Conservation (phyloP, 75 land plant species). For the Larix kaempferi region DNA sequence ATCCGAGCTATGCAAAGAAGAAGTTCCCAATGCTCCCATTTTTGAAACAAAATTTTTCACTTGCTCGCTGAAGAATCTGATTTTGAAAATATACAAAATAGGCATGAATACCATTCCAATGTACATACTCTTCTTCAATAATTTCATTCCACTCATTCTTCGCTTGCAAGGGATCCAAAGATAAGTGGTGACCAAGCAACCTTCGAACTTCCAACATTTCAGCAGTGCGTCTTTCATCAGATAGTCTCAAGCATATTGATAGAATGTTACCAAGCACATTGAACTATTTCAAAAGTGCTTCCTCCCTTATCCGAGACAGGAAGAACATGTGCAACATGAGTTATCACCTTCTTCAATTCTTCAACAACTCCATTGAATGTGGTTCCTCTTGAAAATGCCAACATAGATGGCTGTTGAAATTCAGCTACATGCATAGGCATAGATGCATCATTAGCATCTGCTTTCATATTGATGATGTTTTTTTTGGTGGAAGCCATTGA, state of each 20-base stretch:
- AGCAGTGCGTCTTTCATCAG: constrained; percentile 85
- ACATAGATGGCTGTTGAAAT: no score
- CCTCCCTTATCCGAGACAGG: constrained; percentile 99
- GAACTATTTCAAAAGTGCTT: constrained; percentile 97
- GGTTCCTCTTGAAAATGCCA: constrained; percentile 41
- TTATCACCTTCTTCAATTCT: constrained; percentile 90
- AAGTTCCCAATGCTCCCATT: no score
- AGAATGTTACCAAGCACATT: constrained; percentile 97
- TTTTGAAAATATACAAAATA: no score
- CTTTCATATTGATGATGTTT: no score
- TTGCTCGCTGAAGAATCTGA: no score
- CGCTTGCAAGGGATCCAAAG: constrained; percentile 63
- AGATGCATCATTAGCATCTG: no score
- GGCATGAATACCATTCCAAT: no score
- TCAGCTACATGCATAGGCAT: no score
- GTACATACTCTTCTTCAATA: no score
- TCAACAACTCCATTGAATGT: constrained; percentile 98
- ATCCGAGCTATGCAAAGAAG: no score
- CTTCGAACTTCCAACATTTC: constrained; percentile 91
- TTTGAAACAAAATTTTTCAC: no score
- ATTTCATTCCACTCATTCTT: constrained; percentile 97
- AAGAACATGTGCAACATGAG: constrained; percentile 90
- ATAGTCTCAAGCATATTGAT: constrained; percentile 91
- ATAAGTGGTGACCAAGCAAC: constrained; percentile 90
- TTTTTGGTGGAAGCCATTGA: no score